Evolutionary conservation across 768 basidiomycete species (phyloP).

Genomic region (Gymnopilus junonius): DNA sequence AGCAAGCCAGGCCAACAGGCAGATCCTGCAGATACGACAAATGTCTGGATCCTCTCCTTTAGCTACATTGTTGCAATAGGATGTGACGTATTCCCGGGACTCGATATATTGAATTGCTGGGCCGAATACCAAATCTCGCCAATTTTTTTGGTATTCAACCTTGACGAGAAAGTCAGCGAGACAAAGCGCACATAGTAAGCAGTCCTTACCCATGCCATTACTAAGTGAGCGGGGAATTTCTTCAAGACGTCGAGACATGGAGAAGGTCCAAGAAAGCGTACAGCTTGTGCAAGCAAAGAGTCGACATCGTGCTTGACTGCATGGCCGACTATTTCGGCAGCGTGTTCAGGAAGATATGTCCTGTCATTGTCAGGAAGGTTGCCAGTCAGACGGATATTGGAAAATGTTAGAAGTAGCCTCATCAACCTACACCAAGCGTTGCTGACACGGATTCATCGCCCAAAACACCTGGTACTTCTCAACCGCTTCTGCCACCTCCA

Average conservation of each 20-base stretch:
- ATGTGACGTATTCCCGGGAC: background rate
- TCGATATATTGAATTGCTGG: background rate
- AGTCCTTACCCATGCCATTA: background rate
- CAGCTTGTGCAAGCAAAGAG: background rate
- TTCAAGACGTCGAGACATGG: background rate
- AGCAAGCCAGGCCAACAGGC: background rate
- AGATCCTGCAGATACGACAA: background rate
- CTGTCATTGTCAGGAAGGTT: background rate
- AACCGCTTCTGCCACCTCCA: constrained; percentile 21
- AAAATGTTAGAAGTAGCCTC: background rate
- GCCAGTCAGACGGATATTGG: too few relatives aligned
- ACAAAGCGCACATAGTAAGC: too few relatives aligned
- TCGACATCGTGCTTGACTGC: background rate
- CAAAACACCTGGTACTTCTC: constrained; percentile 24
- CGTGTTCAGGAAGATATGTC: background rate
- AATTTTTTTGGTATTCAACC: background rate
- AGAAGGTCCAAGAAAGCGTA: background rate
- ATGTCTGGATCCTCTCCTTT: background rate
- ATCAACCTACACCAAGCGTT: constrained; percentile 1
- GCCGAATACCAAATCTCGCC: background rate
- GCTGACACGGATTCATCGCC: constrained; percentile 21
- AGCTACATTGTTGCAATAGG: background rate
- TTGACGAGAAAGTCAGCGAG: too few relatives aligned
- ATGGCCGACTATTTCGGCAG: background rate
- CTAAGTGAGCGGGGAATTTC: background rate